phyloP scores from a whole-genome alignment of 352 stramenopile species.

The Phytophthora aleatoria region DNA sequence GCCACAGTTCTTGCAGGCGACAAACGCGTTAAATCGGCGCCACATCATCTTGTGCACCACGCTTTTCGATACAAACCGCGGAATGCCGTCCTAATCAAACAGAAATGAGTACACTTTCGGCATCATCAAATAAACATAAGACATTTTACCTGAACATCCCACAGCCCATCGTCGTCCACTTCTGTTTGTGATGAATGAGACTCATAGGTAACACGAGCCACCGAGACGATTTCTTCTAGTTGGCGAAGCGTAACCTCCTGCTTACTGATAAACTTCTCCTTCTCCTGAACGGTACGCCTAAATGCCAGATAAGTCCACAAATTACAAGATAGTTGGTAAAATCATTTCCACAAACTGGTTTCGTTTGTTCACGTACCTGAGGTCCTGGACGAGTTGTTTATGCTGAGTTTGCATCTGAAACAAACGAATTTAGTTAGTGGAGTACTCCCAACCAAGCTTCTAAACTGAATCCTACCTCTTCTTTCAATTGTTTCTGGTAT shows the following conservation, averaged over 20 bases:
- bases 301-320: neutral
- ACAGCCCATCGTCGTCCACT: conserved; percentile 76
- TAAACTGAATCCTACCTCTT: conserved; percentile 39
- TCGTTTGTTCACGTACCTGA: conserved; percentile 38
- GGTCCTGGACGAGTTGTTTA: conserved; percentile 56
- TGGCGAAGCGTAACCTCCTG: conserved; percentile 51
- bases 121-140: neutral
- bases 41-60: conserved; percentile 54
- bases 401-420: conserved; percentile 51
- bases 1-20: conserved; percentile 70
- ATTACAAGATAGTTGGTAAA: neutral
- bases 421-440: neutral
- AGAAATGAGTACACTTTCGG: neutral
- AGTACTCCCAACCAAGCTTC: neutral
- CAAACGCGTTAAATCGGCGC: conserved; percentile 74
- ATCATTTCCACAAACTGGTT: neutral
- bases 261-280: conserved; percentile 52
- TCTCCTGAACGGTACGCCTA: conserved; percentile 50
- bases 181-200: conserved; percentile 53
- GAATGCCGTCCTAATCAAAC: conserved; percentile 55
- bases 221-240: conserved; percentile 39
- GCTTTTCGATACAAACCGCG: conserved; percentile 61
- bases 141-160: conserved; percentile 55
- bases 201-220: conserved; percentile 14
- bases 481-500: conserved; percentile 46